phyloP scores from a whole-genome alignment of 2,329 filamentous ascomycete species.

The Lachnellula arida region DNA sequence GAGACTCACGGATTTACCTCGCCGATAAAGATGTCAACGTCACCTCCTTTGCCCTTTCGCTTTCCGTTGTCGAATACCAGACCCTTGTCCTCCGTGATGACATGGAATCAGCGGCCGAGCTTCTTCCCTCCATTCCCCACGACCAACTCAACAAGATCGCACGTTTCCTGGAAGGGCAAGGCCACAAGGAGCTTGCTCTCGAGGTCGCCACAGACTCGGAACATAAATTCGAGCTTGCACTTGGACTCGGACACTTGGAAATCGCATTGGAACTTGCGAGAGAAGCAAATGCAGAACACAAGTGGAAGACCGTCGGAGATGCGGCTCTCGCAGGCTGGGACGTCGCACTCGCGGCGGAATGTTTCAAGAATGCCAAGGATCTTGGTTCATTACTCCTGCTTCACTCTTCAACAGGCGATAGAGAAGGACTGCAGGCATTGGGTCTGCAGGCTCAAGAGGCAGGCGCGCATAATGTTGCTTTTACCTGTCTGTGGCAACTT shows the following conservation, averaged over 20 bases:
- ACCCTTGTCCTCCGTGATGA: constrained; percentile 91
- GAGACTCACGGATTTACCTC: constrained; percentile 92
- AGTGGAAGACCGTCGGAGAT: constrained; percentile 97
- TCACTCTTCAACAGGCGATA: constrained; percentile 79
- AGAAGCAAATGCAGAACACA: constrained; percentile 84
- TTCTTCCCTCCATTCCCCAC: constrained; percentile 77
- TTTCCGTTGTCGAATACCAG: constrained; percentile 94
- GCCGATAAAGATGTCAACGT: constrained; percentile 93
- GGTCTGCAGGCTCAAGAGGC: constrained; percentile 70
- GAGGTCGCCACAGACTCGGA: constrained; percentile 93
- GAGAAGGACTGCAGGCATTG: constrained; percentile 66
- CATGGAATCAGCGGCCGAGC: constrained; percentile 82
- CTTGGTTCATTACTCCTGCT: constrained; percentile 83
- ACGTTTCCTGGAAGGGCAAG: constrained; percentile 93
- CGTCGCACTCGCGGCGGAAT: constrained; percentile 81
- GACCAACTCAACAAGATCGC: constrained; percentile 98
- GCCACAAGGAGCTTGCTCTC: constrained; percentile 91
- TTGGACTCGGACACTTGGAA: constrained; percentile 76
- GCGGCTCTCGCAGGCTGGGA: constrained; percentile 85
- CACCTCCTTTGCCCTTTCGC: constrained; percentile 83
- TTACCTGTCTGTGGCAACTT: constrained; percentile 83
- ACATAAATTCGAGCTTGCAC: constrained; percentile 91
- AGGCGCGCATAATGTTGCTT: constrained; percentile 87
- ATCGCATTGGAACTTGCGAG: constrained; percentile 82
- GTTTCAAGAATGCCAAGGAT: constrained; percentile 87